Percentiles rank a stretch among this genome's conserved stretches.
Evolutionary conservation across 2,329 filamentous ascomycete species (phyloP).

Genomic region (Apiospora koreana): DNA sequence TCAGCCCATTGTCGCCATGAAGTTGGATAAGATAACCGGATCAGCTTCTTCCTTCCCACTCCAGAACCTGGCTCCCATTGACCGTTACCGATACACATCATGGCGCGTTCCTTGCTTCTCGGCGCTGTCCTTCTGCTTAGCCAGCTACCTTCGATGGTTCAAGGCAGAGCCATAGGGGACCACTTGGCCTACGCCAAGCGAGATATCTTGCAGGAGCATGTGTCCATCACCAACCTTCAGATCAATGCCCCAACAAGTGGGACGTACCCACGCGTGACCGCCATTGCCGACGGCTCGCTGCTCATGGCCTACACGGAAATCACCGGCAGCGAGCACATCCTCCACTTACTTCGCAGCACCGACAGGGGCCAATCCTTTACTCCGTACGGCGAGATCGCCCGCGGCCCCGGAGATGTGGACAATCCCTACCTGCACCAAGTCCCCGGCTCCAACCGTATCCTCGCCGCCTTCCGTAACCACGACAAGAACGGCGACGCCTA

Average conservation of each 20-base stretch:
- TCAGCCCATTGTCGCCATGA: not conserved
- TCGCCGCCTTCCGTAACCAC: slow-evolving; percentile 45
- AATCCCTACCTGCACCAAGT: slow-evolving; percentile 42
- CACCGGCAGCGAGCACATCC: slow-evolving; percentile 28
- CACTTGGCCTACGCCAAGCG: not conserved
- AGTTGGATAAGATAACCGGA: not conserved
- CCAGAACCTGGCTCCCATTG: not conserved
- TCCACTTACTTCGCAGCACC: slow-evolving; percentile 37
- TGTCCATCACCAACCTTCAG: not conserved
- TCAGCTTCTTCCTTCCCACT: not conserved
- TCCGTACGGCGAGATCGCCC: slow-evolving; percentile 36
- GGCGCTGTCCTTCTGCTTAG: not conserved
- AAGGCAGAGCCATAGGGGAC: not conserved
- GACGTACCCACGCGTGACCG: slow-evolving; percentile 41
- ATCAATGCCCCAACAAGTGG: slow-evolving; percentile 20
- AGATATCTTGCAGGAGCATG: not conserved
- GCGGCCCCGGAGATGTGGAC: slow-evolving; percentile 38
- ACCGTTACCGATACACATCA: not conserved
- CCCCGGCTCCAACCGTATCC: slow-evolving; percentile 25
- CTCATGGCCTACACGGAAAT: slow-evolving; percentile 38
- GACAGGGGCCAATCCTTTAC: slow-evolving; percentile 37
- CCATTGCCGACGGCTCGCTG: slow-evolving; percentile 39
- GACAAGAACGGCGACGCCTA: slow-evolving; percentile 32
- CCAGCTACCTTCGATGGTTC: not conserved
- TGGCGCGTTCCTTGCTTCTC: not conserved